Base-by-base conservation (phyloP, 495 filamentous ascomycete genomes). In the Daldinia grandis region DNA sequence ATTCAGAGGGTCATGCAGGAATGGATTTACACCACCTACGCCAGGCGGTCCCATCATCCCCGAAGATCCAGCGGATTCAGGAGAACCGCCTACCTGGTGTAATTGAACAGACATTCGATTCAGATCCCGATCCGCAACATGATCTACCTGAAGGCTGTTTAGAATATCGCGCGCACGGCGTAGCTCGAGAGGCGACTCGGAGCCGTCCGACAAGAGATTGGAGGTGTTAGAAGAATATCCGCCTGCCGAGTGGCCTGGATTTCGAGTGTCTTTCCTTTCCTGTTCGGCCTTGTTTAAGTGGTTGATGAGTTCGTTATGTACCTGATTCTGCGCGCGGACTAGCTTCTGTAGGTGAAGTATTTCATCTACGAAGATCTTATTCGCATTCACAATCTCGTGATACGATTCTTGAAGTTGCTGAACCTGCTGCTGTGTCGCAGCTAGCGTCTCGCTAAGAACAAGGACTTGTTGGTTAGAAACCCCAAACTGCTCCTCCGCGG, bases 131-230 rank as follows among this genome's bases (percentile, higher is more conserved):
- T 93, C 93, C 37, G 94, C 86, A 68, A 94, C 88, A 57, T 89
- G 87, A 68, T 97, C 92, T 19, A 92, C 88, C 59, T 90, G 90
- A 63, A 94, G 90, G 67, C 93, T 88, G 66, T 86, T 92, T 47
- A 99, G 83, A 19, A 98, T 87, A 75, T 97, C 94, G 9, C 93
- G 89, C n/a, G 95, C 94, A 60, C 96, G 88, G 71, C 96, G 92
- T 69, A 97, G 80, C 63, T 95, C 93, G 19, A 92, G 91, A 25
- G 93, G 90, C 10, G 91, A 91, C 59, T 91, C 88, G 5, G 79
- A 75, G 15, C 81, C 80, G 54, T 83, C 81, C 6, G 83, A 79
- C 31, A 83, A 53, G 40, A 84, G 74, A 15, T 77, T 76, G 15
- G 58, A 49, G n/a, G 69, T 72, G 49, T 64, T 81, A 67, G 76